A percentile compares a stretch with the other conserved stretches of the same genome.
phyloP scores from a whole-genome alignment of 2,329 filamentous ascomycete genomes.

The Neurospora sp. region DNA sequence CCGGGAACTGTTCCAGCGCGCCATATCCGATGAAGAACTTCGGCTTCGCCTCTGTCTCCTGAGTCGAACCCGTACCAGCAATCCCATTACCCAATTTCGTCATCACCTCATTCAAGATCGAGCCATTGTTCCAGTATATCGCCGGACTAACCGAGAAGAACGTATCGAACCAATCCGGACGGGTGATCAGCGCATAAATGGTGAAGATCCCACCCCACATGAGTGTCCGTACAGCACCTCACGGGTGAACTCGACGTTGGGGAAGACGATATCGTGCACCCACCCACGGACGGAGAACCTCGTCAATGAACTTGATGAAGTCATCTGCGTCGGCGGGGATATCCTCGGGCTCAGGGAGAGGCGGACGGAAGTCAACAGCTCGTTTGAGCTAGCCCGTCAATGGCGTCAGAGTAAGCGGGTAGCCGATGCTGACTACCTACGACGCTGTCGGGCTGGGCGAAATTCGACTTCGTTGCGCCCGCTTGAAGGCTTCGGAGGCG shows the following conservation, averaged over 20 bases:
- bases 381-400: conserved; percentile 14
- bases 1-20: conserved; percentile 13
- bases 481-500: conserved; percentile 18
- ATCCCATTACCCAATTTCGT: conserved; percentile 8
- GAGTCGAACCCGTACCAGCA: background rate
- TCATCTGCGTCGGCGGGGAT: conserved; percentile 12
- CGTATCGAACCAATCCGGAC: conserved; percentile 18
- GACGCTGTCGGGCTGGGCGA: conserved; percentile 16
- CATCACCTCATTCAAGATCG: conserved; percentile 13
- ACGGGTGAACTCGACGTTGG: conserved; percentile 13
- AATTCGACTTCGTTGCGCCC: conserved; percentile 16
- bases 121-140: conserved; percentile 12
- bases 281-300: conserved; percentile 13
- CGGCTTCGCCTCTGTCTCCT: conserved; percentile 5
- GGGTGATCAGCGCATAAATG: conserved; percentile 13
- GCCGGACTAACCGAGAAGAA: conserved; percentile 17
- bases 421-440: conserved; percentile 18
- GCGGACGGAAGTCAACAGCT: conserved; percentile 17
- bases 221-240: conserved; percentile 19
- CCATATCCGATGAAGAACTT: conserved; percentile 17
- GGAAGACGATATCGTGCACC: conserved; percentile 12
- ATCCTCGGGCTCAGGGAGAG: conserved; percentile 10
- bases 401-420: conserved; percentile 16
- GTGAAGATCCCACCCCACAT: conserved; percentile 18
- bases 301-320: conserved; percentile 17